These are phyloP conservation scores for Chaetomium strumarium DNA, from an alignment of 2,329 filamentous ascomycete genomes.

Conservation along the genomic window DNA sequence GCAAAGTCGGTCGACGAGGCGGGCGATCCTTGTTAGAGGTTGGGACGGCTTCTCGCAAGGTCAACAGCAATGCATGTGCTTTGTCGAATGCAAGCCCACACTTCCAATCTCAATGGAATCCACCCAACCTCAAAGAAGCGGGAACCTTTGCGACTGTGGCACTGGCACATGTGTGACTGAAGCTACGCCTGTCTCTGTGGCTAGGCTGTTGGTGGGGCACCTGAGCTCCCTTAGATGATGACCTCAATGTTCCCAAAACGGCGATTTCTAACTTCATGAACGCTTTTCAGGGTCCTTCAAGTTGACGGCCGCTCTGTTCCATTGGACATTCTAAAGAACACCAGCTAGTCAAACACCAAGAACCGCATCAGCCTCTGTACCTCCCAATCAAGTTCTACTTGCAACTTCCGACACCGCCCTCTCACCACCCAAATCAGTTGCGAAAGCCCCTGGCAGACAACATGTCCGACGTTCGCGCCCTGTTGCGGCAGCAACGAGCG, in stretches of 20 bases:
- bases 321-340: too few relatives aligned
- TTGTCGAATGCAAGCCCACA: too few relatives aligned
- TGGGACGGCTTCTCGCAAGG: too few relatives aligned
- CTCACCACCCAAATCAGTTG: neutral
- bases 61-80: too few relatives aligned
- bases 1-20: neutral
- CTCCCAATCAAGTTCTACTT: neutral
- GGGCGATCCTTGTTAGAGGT: too few relatives aligned
- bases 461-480: conserved; percentile 75
- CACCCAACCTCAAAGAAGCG: neutral
- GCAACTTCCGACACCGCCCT: too few relatives aligned
- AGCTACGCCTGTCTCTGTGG: conserved; percentile 17
- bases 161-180: too few relatives aligned
- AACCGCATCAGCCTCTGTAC: too few relatives aligned
- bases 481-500: conserved; percentile 72
- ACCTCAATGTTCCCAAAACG: neutral
- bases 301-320: too few relatives aligned
- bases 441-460: neutral
- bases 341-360: too few relatives aligned
- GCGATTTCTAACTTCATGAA: neutral
- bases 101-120: too few relatives aligned
- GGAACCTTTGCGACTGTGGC: conserved; percentile 18
- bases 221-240: neutral
- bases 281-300: too few relatives aligned
- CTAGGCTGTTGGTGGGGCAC: neutral